Evolutionary conservation across 805 yeast species (phyloP), one percentile per base, ranked within the genome.

Genomic region (Saccharomyces paradoxus): DNA sequence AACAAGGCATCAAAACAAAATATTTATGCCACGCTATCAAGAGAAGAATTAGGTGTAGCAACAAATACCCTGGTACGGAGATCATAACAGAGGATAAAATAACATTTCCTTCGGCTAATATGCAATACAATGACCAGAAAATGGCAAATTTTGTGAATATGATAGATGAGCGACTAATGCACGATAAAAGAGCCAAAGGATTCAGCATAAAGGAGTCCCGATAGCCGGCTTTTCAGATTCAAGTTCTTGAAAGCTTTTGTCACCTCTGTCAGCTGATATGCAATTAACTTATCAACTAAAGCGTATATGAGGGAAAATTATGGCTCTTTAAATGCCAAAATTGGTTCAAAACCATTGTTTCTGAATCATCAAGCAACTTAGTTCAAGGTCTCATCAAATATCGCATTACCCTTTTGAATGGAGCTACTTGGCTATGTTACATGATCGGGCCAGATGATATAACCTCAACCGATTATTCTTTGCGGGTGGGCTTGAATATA

Each of bases 171-270:
- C 83, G 82, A 4, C 94, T 78, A 50, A 87, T 73, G 48, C 83
- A 78, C 10, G 91, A 78, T 51, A 89, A 68, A 2, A 90, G 68
- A 17, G 83, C 73, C 61, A 90, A 74, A 8, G 99, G 99, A 66
- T 90, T 94, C 64, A 89, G 86, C 76, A 67, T 86, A 92, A 51
- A 85, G 74, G 14, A 85, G 71, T 1, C 86, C 84, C 14, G 83
- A 76, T 32, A 80, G 64, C 68, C 76, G 74, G 21, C 41, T 37
- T 37, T 37, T n/a, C 66, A 51, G 28, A 47, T 58, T 49, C n/a
- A 62, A 52, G 59, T 49, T 57, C 56, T 54, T 21, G 66, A 61
- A 51, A 55, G 50, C 27, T 7, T 60, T 60, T 58, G 82, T 80
- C 50, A 86, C 71, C 27, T 67, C 63, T 7, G 82, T 76, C 55